Base-by-base conservation (phyloP, 2,329 filamentous ascomycete species). In the Microcyclosporella mali region DNA sequence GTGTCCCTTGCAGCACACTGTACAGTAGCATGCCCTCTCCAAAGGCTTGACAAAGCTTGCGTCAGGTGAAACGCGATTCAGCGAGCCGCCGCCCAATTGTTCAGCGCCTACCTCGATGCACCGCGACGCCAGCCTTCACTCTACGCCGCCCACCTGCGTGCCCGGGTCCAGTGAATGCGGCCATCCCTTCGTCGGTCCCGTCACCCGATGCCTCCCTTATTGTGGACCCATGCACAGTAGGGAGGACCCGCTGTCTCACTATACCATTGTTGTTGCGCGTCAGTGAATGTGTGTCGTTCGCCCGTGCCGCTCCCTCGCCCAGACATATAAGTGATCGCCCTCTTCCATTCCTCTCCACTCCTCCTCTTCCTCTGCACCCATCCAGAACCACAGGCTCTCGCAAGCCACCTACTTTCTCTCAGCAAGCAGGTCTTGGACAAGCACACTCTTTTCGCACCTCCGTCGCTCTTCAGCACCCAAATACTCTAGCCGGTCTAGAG, bases 401-500 rank as follows among this genome's bases (percentile, higher is more conserved):
- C 34, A 33, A 34, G 33, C 33, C 16, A 40, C 37, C 29, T 6
- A 34, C 28, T 17, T 28, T 40, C 41, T 45, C 31, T 31, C 33
- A 45, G 17, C 32, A 37, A 40, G 37, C 41, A 40, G 25, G 35
- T 39, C 41, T 38, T 36, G 25, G 18, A 18, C 37, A 29, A 15
- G 12, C 33, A 34, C 16, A 4, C 12, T 18, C 16, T n/a, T 16
- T 32, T 32, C 30, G 30, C 30, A 32, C 6, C 30, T 6, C 4
- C 12, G 12, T 14, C 19, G 34, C 46, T 49, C 44, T 33, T 41
- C 27, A 44, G 41, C 42, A 47, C 35, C n/a, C 37, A 40, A n/a
- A 34, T 34, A 19, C 45, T 50, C 49, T 52, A 52, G 51, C 49
- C 31, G 49, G 49, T 31, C 51, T 50, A 50, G 51, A 51, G 30